Base-by-base conservation (phyloP, 2,329 filamentous ascomycete genomes). In the Arthrobotrys megalospora region DNA sequence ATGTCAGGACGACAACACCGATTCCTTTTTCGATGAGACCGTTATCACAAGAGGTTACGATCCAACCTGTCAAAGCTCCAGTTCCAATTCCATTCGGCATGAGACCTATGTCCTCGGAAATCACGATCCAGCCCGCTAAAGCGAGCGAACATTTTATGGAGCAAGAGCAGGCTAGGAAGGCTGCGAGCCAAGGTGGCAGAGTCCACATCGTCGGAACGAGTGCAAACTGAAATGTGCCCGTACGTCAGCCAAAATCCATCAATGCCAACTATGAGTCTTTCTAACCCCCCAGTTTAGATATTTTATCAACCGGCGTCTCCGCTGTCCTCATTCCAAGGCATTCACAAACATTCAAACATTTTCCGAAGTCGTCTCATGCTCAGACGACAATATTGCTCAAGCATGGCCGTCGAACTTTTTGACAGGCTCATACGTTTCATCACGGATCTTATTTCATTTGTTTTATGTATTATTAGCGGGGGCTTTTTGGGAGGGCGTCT, bases 21-120 rank as follows among this genome's bases (percentile, higher is more conserved):
- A 66, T 77, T 43, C 73, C 66, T 19, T 77, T 77, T 12, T 36
- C 65, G 21, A 50, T 65, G 50, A 77, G 73, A 24, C 73, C 66
- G 11, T 19, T 71, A 19, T 64, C 73, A 14, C 45, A 53, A 48
- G 66, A 77, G 8, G 34, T 71, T 36, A 64, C 38, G 0, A 52
- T 52, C n/a, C 45, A 62, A 16, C 73, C 66, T 8, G 50, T 60
- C 34, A 48, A 34, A 11, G 19, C 72, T 6, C 24, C 72, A 11
- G 48, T n/a, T 12, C 55, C 64, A 36, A n/a, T 66, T 3, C 48
- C 60, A 1, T 58, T 60, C 34, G 60, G 50, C 24, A 45, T 43
- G 48, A 70, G 66, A n/a, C 52, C 73, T 19, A 24, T 77, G 21
- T 69, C 72, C 8, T 69, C 64, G 34, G 72, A 76, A 10, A 65